Evolutionary conservation across 2,329 filamentous ascomycete species (phyloP).

Genomic region (Rutstroemia sp.): DNA sequence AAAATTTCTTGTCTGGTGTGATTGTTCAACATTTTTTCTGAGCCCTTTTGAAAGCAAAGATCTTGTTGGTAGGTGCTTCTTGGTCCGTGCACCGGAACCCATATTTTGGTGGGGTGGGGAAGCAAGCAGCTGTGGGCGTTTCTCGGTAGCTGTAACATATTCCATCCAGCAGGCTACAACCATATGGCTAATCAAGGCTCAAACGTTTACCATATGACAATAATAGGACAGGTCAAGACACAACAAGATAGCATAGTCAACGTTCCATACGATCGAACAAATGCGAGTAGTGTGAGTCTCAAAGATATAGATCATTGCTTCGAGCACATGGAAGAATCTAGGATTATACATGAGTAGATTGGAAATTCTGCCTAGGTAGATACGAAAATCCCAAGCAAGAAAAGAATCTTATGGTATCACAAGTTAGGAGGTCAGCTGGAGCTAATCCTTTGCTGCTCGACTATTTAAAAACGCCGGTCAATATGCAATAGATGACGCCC

Average conservation of each 20-base stretch:
- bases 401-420: constrained; percentile 8
- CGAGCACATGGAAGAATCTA: background rate
- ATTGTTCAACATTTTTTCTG: constrained; percentile 6
- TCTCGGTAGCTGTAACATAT: too few species aligned
- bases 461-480: constrained; percentile 12
- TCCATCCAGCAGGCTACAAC: too few species aligned
- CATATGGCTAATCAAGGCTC: too few species aligned
- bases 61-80: background rate
- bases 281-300: too few species aligned
- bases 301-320: too few species aligned
- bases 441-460: constrained; percentile 1
- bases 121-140: background rate
- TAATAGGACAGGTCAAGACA: too few species aligned
- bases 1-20: constrained; percentile 4
- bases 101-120: background rate
- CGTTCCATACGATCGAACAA: too few species aligned
- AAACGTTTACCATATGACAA: too few species aligned
- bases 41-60: background rate
- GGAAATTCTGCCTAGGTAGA: background rate
- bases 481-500: constrained; percentile 16
- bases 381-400: background rate
- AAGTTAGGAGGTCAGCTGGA: background rate
- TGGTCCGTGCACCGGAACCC: background rate
- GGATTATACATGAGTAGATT: background rate
- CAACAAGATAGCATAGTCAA: too few species aligned